Percentiles rank a stretch among this genome's conserved stretches.
Evolutionary conservation across 2,329 filamentous ascomycete species (phyloP).

Genomic region (Diplodia seriata): DNA sequence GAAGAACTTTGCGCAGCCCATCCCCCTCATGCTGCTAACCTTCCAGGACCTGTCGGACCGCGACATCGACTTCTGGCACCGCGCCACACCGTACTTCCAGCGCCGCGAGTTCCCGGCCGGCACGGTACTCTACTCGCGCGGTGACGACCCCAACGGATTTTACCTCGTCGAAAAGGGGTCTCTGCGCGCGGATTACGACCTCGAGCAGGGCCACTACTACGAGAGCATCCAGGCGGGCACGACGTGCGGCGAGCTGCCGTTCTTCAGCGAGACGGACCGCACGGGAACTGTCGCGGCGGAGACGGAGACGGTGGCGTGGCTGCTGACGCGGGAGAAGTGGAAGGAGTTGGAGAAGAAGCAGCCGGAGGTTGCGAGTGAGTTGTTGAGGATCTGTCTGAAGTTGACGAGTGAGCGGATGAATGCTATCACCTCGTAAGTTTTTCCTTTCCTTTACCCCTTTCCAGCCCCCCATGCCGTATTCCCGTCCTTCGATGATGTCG

Average conservation of each 20-base stretch:
- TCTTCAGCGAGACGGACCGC: slow-evolving; percentile 88
- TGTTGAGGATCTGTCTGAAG: slow-evolving; percentile 88
- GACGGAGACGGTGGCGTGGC: slow-evolving; percentile 81
- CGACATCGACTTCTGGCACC: slow-evolving; percentile 97
- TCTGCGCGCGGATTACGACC: slow-evolving; percentile 85
- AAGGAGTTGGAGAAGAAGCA: slow-evolving; percentile 72
- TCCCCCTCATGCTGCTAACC: slow-evolving; percentile 91
- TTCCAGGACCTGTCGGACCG: slow-evolving; percentile 85
- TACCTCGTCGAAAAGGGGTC: slow-evolving; percentile 91
- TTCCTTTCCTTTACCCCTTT: not conserved
- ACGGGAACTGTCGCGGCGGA: slow-evolving; percentile 89
- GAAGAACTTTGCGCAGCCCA: slow-evolving; percentile 86
- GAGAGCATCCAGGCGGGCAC: slow-evolving; percentile 94
- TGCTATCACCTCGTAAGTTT: slow-evolving; percentile 65
- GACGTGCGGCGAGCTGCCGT: slow-evolving; percentile 93
- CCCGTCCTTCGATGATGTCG: not conserved
- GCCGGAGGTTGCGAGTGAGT: slow-evolving; percentile 79
- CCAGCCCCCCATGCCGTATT: not conserved
- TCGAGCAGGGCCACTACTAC: slow-evolving; percentile 86
- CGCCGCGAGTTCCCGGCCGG: slow-evolving; percentile 72
- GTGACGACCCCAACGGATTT: slow-evolving; percentile 79
- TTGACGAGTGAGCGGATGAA: slow-evolving; percentile 93
- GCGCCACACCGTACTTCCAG: slow-evolving; percentile 75
- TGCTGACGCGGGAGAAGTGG: slow-evolving; percentile 77
- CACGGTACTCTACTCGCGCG: slow-evolving; percentile 77